Evolutionary conservation across 2,329 filamentous ascomycete genomes (phyloP).

Genomic region (Dactylellina haptotyla): DNA sequence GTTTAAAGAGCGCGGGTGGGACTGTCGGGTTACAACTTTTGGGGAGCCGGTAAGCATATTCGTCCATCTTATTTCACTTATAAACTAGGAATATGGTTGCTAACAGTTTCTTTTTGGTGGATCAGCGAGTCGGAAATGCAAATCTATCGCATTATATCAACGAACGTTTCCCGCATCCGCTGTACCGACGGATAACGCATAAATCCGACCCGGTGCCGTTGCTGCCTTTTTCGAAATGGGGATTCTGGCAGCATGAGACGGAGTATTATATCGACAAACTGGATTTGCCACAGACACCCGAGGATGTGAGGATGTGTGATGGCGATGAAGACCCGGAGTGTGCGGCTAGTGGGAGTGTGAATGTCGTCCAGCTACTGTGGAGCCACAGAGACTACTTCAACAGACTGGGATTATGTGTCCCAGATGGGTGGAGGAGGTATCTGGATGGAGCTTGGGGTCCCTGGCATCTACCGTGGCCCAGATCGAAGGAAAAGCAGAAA

Average conservation of each 20-base stretch:
- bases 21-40: conserved; percentile 85
- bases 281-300: conserved; percentile 73
- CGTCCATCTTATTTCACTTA: conserved; percentile 61
- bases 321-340: conserved; percentile 78
- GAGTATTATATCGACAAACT: conserved; percentile 85
- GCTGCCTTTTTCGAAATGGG: conserved; percentile 86
- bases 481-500: neutral
- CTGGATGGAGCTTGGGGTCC: conserved; percentile 37
- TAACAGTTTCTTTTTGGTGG: conserved; percentile 66
- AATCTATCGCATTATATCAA: conserved; percentile 70
- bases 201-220: conserved; percentile 86
- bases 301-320: conserved; percentile 72
- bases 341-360: conserved; percentile 73
- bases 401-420: conserved; percentile 87
- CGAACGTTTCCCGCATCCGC: conserved; percentile 45
- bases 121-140: conserved; percentile 69
- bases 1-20: conserved; percentile 78
- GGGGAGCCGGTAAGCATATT: conserved; percentile 73
- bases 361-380: conserved; percentile 92
- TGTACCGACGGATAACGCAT: conserved; percentile 85
- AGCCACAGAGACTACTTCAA: conserved; percentile 97
- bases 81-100: conserved; percentile 28
- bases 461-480: conserved; percentile 15
- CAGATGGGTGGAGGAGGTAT: conserved; percentile 63
- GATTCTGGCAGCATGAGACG: conserved; percentile 82